Percentiles rank a stretch among this genome's conserved stretches.
phyloP scores from a whole-genome alignment of 768 basidiomycete species.

The Lentinus tigrinus region DNA sequence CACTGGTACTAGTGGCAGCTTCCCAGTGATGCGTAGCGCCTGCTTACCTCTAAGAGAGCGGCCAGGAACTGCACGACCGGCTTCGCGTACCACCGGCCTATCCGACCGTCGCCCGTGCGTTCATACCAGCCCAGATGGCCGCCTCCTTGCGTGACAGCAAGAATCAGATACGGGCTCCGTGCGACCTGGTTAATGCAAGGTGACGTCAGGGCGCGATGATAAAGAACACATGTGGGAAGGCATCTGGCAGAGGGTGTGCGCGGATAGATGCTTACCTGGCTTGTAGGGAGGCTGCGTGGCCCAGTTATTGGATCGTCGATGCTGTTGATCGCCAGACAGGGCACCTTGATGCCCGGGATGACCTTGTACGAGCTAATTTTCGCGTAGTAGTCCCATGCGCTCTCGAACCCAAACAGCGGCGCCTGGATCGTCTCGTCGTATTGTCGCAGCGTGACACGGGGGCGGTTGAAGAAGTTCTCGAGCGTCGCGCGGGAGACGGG shows the following conservation, averaged over 20 bases:
- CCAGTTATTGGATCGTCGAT: slow-evolving; percentile 22
- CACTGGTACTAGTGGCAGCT: too few relatives aligned
- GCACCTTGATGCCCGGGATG: slow-evolving; percentile 13
- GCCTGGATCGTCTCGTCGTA: slow-evolving; percentile 16
- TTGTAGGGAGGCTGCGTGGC: slow-evolving; percentile 5
- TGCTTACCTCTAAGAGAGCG: slow-evolving; percentile 20
- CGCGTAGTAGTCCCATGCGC: slow-evolving; percentile 19
- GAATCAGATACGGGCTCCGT: slow-evolving; percentile 16
- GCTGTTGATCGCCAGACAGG: slow-evolving; percentile 22
- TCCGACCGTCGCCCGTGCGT: slow-evolving; percentile 4
- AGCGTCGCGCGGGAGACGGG: background rate
- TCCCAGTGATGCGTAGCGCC: background rate
- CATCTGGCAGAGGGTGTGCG: background rate
- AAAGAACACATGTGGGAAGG: background rate
- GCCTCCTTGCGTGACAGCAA: slow-evolving; percentile 20
- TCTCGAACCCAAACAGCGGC: slow-evolving; percentile 19
- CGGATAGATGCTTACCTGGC: slow-evolving; percentile 8
- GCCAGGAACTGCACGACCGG: slow-evolving; percentile 22
- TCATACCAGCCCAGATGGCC: slow-evolving; percentile 29
- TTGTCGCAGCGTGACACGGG: slow-evolving; percentile 11
- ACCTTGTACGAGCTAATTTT: slow-evolving; percentile 15
- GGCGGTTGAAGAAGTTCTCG: slow-evolving; percentile 10
- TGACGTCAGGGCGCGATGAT: background rate
- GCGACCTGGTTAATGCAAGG: slow-evolving; percentile 2
- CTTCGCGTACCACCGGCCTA: slow-evolving; percentile 22